These are phyloP conservation scores for Salix udensis DNA, from an alignment of 345 rosid species.

Conservation along the genomic window DNA sequence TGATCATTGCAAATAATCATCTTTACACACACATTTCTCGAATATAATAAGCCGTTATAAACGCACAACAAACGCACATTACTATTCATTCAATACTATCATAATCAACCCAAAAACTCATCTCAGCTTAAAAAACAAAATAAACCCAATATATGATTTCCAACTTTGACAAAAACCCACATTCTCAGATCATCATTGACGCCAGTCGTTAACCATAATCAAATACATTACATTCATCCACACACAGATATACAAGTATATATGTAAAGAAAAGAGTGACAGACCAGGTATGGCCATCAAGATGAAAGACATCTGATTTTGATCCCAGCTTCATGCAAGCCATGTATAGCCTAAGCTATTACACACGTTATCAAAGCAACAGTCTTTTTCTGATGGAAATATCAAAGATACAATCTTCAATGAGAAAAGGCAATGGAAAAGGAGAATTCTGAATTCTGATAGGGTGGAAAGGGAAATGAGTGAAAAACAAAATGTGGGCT, in stretches of 20 bases:
- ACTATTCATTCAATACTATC: neutral
- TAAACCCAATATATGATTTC: neutral
- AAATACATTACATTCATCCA: neutral
- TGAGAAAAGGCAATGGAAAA: slow-evolving; percentile 1
- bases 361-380: slow-evolving; percentile 5
- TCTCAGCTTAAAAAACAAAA: neutral
- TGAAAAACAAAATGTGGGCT: neutral
- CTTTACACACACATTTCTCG: neutral
- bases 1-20: neutral
- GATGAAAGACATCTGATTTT: slow-evolving; percentile 74
- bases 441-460: slow-evolving; percentile 13
- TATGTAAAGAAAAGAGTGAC: slow-evolving; percentile 5
- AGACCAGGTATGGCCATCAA: slow-evolving; percentile 64
- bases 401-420: neutral
- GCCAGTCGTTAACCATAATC: neutral
- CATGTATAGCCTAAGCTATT: slow-evolving; percentile 35
- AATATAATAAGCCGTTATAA: neutral
- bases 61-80: neutral
- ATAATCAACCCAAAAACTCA: neutral
- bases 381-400: neutral
- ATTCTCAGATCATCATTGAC: slow-evolving; percentile 7
- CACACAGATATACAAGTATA: neutral
- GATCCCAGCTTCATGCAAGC: slow-evolving; percentile 90
- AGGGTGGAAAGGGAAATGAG: neutral
- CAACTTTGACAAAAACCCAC: slow-evolving; percentile 10